Percentiles rank a stretch among this genome's conserved stretches.
These are phyloP conservation scores for Mycena pura DNA, from an alignment of 768 basidiomycete species.

Conservation along the genomic window DNA sequence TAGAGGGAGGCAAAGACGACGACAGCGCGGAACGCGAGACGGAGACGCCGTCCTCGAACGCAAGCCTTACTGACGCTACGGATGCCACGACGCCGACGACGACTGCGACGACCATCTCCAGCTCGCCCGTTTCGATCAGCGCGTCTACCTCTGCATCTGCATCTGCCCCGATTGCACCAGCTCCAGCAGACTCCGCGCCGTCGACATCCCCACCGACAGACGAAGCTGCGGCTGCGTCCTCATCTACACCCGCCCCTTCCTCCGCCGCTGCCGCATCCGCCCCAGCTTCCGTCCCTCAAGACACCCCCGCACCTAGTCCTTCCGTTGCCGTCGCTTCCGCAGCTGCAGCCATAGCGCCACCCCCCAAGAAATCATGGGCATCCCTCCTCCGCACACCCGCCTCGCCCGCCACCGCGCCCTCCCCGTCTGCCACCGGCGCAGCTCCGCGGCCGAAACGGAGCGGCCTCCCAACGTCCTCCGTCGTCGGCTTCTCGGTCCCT, in stretches of 20 bases:
- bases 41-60: conserved; percentile 17
- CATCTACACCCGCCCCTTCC: conserved; percentile 9
- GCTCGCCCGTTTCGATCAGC: conserved; percentile 60
- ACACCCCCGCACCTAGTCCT: no score
- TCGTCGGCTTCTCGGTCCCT: conserved; percentile 78
- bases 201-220: no score
- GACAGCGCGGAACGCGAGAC: background rate
- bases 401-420: conserved; percentile 44
- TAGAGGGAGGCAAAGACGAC: background rate
- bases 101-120: conserved; percentile 56
- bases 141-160: conserved; percentile 7
- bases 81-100: conserved; percentile 52
- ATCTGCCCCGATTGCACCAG: conserved; percentile 18
- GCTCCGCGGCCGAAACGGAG: conserved; percentile 37
- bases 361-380: conserved; percentile 76
- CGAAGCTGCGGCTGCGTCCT: no score
- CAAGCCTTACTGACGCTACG: conserved; percentile 48
- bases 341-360: conserved; percentile 35
- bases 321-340: no score
- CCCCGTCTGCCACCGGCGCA: conserved; percentile 9
- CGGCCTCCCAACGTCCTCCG: conserved; percentile 70
- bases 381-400: conserved; percentile 64
- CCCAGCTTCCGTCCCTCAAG: no score
- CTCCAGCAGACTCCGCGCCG: no score
- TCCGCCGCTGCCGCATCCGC: conserved; percentile 17